These are phyloP conservation scores for Thalassia testudinum DNA, from an alignment of 116 monocot species.

Conservation along the genomic window DNA sequence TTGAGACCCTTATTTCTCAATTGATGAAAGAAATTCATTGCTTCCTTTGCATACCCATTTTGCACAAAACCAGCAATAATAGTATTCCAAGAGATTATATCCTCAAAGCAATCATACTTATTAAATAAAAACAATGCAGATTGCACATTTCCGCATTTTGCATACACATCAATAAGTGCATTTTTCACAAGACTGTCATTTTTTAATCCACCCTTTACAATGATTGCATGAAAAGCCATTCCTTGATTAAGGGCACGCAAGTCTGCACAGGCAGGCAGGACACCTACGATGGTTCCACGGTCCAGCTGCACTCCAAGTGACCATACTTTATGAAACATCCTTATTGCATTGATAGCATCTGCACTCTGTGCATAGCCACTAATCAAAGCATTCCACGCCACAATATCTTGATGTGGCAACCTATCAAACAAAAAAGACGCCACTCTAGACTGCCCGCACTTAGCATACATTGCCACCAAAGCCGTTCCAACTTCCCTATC, in stretches of 20 bases:
- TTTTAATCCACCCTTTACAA: conserved; percentile 41
- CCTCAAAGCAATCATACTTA: conserved; percentile 10
- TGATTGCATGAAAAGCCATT: conserved; percentile 36
- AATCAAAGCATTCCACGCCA: conserved; percentile 81
- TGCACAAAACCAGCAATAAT: conserved; percentile 73
- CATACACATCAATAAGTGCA: conserved; percentile 62
- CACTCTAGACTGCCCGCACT: conserved; percentile 35
- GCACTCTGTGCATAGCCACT: conserved; percentile 63
- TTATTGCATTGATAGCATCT: conserved; percentile 37
- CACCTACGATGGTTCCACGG: conserved; percentile 56
- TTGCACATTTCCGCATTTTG: conserved; percentile 41
- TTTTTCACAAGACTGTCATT: conserved; percentile 63
- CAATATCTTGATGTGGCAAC: conserved; percentile 25
- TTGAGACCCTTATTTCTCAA: conserved; percentile 35
- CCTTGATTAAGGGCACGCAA: conserved; percentile 23
- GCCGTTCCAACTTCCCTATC: conserved; percentile 40
- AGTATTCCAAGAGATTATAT: conserved; percentile 74
- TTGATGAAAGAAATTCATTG: conserved; percentile 29
- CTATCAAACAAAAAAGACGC: conserved; percentile 43
- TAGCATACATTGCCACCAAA: conserved; percentile 65
- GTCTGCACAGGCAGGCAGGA: conserved; percentile 53
- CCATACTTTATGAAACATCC: conserved; percentile 28
- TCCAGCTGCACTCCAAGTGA: conserved; percentile 25
- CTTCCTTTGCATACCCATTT: conserved; percentile 42
- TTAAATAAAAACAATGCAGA: conserved; percentile 34